Evolutionary conservation across 768 basidiomycete genomes (phyloP).

Genomic region (Sistotremastrum suecicum): DNA sequence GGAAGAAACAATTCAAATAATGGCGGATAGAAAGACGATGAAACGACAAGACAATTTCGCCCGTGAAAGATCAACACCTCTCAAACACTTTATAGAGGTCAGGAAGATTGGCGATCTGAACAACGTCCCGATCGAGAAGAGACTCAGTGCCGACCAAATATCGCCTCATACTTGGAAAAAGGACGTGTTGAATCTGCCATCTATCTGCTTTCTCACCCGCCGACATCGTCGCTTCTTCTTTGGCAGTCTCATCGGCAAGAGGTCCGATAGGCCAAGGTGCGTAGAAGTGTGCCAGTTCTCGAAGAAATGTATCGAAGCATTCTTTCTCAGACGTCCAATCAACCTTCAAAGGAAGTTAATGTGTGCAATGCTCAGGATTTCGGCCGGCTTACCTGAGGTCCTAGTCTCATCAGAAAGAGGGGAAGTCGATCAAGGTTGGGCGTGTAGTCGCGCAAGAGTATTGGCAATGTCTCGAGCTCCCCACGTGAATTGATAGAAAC

Average conservation of each 20-base stretch:
- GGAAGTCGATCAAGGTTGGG: conserved; percentile 89
- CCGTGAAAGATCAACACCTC: conserved; percentile 40
- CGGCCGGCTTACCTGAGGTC: conserved; percentile 53
- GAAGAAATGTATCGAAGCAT: conserved; percentile 77
- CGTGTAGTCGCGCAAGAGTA: conserved; percentile 74
- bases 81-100: conserved; percentile 94
- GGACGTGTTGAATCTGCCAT: conserved; percentile 84
- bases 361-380: not conserved
- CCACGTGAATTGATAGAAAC: conserved; percentile 56
- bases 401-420: conserved; percentile 77
- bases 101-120: conserved; percentile 80
- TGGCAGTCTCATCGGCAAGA: conserved; percentile 17
- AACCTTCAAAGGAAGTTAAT: conserved; percentile 36
- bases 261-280: conserved; percentile 37
- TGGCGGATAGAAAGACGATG: too few species aligned
- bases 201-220: conserved; percentile 42
- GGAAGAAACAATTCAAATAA: too few species aligned
- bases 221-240: conserved; percentile 9
- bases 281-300: conserved; percentile 88
- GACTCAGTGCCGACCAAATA: conserved; percentile 59
- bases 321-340: conserved; percentile 75
- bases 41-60: too few species aligned
- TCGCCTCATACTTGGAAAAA: conserved; percentile 76
- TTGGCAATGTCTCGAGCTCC: conserved; percentile 59
- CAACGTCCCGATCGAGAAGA: conserved; percentile 56